Evolutionary conservation across 2,329 filamentous ascomycete genomes (phyloP).

Genomic region (Monilinia vaccinii-corymbosi): DNA sequence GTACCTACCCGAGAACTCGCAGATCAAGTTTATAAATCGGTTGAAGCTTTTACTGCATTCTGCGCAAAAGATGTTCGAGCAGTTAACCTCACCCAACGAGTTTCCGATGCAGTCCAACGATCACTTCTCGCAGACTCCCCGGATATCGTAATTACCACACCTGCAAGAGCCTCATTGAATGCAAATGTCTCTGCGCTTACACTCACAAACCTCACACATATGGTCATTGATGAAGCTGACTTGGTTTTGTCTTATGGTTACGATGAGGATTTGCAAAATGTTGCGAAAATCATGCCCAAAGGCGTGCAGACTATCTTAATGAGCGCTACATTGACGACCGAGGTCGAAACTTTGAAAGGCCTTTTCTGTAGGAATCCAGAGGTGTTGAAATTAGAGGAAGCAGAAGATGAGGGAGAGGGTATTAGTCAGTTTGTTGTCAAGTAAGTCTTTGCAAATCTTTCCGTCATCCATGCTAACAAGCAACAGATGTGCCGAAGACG

Average conservation of each 20-base stretch:
- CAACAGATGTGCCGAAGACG: conserved; percentile 77
- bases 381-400: conserved; percentile 73
- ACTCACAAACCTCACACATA: conserved; percentile 56
- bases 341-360: conserved; percentile 76
- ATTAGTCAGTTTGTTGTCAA: conserved; percentile 84
- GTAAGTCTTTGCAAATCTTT: conserved; percentile 33
- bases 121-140: conserved; percentile 78
- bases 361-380: conserved; percentile 78
- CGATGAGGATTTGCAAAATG: conserved; percentile 74
- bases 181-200: conserved; percentile 64
- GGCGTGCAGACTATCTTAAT: conserved; percentile 86
- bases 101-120: conserved; percentile 80
- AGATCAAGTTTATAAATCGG: conserved; percentile 74
- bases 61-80: conserved; percentile 76
- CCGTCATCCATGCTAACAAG: conserved; percentile 13
- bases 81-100: conserved; percentile 82
- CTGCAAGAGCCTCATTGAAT: conserved; percentile 71
- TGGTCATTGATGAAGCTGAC: conserved; percentile 93
- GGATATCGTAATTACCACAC: conserved; percentile 86
- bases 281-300: conserved; percentile 70
- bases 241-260: conserved; percentile 91
- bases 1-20: conserved; percentile 93
- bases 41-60: conserved; percentile 69
- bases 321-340: conserved; percentile 83
- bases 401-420: conserved; percentile 65